Evolutionary conservation across 1,284 basidiomycete species (phyloP).

Genomic region (Ustilago crameri): DNA sequence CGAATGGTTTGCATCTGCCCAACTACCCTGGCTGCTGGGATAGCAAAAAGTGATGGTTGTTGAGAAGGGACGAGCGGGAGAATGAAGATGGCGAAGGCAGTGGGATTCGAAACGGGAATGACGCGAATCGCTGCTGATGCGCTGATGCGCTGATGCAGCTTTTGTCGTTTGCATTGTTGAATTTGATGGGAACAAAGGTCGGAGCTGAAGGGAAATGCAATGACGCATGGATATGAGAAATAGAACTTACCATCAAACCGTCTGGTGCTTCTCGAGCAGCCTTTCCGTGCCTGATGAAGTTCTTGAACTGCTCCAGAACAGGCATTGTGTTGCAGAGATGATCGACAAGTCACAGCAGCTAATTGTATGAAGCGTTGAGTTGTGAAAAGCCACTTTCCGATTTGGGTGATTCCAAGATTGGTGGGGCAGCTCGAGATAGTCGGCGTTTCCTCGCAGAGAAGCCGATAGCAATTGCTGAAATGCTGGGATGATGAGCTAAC

Average conservation of each 20-base stretch:
- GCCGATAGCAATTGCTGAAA: too few relatives aligned
- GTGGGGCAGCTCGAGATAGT: too few relatives aligned
- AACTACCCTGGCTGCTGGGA: not conserved
- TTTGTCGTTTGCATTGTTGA: too few relatives aligned
- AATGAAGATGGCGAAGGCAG: too few relatives aligned
- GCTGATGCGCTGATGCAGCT: too few relatives aligned
- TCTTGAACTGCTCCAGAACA: slow-evolving; percentile 61
- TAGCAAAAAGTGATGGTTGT: not conserved
- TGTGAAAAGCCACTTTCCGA: not conserved
- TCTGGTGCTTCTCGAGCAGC: slow-evolving; percentile 41
- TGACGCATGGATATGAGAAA: not conserved
- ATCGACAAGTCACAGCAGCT: not conserved
- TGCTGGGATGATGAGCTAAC: too few relatives aligned
- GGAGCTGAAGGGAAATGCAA: slow-evolving; percentile 2
- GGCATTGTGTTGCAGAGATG: slow-evolving; percentile 33
- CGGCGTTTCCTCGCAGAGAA: too few relatives aligned
- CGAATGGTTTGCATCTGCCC: not conserved
- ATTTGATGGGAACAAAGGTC: too few relatives aligned
- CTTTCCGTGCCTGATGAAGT: slow-evolving; percentile 65
- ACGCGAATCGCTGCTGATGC: too few relatives aligned
- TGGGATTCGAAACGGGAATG: too few relatives aligned
- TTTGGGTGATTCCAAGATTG: not conserved
- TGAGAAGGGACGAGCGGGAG: too few relatives aligned
- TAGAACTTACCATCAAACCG: slow-evolving; percentile 23
- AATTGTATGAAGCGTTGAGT: not conserved